Percentiles rank a stretch among this genome's conserved stretches.
phyloP scores from a whole-genome alignment of 164 flowering plant species.

The Sextonia rubra region DNA sequence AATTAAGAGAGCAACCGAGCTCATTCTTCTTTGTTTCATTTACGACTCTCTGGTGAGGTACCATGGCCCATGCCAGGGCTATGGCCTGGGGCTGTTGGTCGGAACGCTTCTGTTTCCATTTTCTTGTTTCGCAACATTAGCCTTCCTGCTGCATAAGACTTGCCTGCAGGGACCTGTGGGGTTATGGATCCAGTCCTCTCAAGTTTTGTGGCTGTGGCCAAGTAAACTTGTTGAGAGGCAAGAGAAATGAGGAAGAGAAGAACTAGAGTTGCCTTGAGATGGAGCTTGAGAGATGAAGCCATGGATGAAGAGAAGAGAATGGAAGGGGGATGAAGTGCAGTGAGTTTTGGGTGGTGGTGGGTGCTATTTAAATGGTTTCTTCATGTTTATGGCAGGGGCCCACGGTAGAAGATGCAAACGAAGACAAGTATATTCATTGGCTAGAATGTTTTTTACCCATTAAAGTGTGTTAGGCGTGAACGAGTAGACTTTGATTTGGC shows the following conservation, averaged over 20 bases:
- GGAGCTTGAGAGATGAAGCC: background rate
- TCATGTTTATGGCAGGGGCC: background rate
- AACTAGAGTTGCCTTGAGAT: background rate
- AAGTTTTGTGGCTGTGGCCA: background rate
- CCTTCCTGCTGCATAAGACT: background rate
- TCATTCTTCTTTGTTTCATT: background rate
- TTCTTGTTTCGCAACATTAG: conserved; percentile 2
- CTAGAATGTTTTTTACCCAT: too few relatives aligned
- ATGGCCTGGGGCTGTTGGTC: conserved; percentile 19
- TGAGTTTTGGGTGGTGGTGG: background rate
- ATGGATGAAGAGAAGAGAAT: background rate
- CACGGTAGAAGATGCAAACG: too few relatives aligned
- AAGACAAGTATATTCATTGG: background rate
- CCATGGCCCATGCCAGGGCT: conserved; percentile 23
- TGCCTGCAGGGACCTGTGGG: background rate
- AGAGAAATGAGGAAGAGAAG: background rate
- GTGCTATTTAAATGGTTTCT: background rate
- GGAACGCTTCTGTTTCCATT: conserved; percentile 13
- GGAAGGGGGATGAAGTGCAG: background rate
- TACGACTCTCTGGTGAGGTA: conserved; percentile 11
- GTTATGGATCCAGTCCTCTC: background rate
- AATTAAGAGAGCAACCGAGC: background rate
- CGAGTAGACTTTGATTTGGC: background rate
- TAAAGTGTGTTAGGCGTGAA: background rate
- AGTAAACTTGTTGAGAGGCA: background rate